These are phyloP conservation scores for Globisporangium perplexum DNA, from an alignment of 352 stramenopile genomes.

Conservation along the genomic window DNA sequence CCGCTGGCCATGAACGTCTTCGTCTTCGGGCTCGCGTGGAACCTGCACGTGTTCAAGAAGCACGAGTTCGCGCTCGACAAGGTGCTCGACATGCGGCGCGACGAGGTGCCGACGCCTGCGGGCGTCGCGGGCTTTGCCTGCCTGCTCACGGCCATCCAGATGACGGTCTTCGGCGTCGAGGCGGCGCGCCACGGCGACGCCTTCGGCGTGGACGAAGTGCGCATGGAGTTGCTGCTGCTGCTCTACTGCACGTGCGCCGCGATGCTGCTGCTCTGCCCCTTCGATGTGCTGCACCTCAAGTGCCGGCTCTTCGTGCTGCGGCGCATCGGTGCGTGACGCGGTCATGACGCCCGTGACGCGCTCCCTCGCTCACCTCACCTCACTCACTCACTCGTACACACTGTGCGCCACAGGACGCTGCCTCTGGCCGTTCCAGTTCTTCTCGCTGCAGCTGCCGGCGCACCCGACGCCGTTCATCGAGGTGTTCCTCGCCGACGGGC, in stretches of 20 bases:
- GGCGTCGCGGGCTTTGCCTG: slow-evolving; percentile 36
- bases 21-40: slow-evolving; percentile 53
- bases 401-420: slow-evolving; percentile 19
- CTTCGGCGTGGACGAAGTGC: slow-evolving; percentile 50
- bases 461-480: slow-evolving; percentile 68
- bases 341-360: no score
- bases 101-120: slow-evolving; percentile 44
- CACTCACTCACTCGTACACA: neutral
- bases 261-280: slow-evolving; percentile 53
- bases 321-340: slow-evolving; percentile 32
- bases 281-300: slow-evolving; percentile 62
- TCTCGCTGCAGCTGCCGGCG: slow-evolving; percentile 40
- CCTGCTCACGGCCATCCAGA: slow-evolving; percentile 35
- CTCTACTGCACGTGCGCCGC: slow-evolving; percentile 42
- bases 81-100: slow-evolving; percentile 60
- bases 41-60: slow-evolving; percentile 53
- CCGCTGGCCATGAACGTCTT: slow-evolving; percentile 66
- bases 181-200: slow-evolving; percentile 24
- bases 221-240: slow-evolving; percentile 64
- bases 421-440: slow-evolving; percentile 66
- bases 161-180: slow-evolving; percentile 49
- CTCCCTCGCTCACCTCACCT: no score
- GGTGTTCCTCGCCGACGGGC: slow-evolving; percentile 73
- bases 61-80: slow-evolving; percentile 57
- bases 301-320: slow-evolving; percentile 56